Conservation (phyloP, 257 asterid species). For the Solanum piurae region DNA sequence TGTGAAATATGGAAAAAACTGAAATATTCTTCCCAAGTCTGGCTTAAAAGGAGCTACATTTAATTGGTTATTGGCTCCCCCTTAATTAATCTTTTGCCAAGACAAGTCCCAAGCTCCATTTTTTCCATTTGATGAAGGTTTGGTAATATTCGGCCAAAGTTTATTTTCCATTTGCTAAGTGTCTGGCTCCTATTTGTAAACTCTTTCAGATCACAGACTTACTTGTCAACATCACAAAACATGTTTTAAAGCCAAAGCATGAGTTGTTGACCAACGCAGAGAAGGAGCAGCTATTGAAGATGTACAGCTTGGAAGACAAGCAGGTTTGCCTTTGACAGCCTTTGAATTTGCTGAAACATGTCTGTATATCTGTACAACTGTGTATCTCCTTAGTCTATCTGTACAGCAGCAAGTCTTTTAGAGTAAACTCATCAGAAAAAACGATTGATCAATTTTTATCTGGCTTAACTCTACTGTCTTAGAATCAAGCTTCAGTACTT, state of each 20-base stretch:
- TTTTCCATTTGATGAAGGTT: background rate
- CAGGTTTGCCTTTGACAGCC: conserved; percentile 41
- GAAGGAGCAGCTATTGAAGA: conserved; percentile 49
- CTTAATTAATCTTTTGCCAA: background rate
- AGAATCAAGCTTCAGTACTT: background rate
- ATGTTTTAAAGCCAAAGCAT: conserved; percentile 81
- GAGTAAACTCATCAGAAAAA: background rate
- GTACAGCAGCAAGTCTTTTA: background rate
- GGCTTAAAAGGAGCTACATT: background rate
- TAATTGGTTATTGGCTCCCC: background rate
- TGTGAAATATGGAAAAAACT: background rate
- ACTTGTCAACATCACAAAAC: conserved; percentile 78
- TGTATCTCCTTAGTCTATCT: background rate
- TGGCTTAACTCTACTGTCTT: background rate
- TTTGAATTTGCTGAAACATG: background rate
- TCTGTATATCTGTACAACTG: background rate
- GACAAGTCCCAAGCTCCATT: background rate
- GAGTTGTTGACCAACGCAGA: conserved; percentile 53
- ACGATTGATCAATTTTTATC: background rate
- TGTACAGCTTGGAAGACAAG: conserved; percentile 61
- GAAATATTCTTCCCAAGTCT: background rate
- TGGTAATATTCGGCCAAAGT: background rate
- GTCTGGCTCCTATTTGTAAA: background rate
- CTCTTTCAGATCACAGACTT: conserved; percentile 66
- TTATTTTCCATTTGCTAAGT: background rate